Conservation (phyloP, 805 yeast species). For the Metschnikowia lochheadii region DNA sequence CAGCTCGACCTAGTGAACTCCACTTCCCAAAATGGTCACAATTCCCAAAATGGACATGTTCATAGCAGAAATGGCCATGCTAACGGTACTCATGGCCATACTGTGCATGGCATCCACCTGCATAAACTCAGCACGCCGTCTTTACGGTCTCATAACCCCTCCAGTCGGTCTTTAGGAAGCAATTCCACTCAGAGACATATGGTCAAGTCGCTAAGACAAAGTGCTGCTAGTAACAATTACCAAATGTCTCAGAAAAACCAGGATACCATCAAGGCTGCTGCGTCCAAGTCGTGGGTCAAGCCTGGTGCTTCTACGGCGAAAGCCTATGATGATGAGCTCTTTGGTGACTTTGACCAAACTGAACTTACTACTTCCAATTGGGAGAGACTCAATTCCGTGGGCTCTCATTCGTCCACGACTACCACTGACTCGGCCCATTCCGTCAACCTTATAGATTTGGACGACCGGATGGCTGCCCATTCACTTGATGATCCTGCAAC, state of each 20-base stretch:
- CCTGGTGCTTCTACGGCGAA: conserved; percentile 4
- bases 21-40: not conserved
- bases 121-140: conserved; percentile 26
- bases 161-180: conserved; percentile 14
- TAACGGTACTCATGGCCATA: not conserved
- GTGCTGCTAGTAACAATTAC: conserved; percentile 3
- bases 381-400: conserved; percentile 23
- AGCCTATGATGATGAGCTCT: conserved; percentile 21
- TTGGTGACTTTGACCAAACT: conserved; percentile 40
- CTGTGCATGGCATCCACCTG: conserved; percentile 5
- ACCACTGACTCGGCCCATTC: conserved; percentile 18
- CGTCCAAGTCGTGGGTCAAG: conserved; percentile 14
- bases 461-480: conserved; percentile 38
- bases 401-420: conserved; percentile 6
- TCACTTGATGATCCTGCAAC: conserved; percentile 22
- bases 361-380: conserved; percentile 21
- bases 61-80: too few species aligned
- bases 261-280: conserved; percentile 17
- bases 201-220: conserved; percentile 19
- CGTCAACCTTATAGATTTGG: conserved; percentile 71
- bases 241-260: conserved; percentile 19
- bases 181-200: conserved; percentile 21
- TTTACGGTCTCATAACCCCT: conserved; percentile 16
- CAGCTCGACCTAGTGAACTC: not conserved
- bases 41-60: not conserved